A percentile compares a stretch with the other conserved stretches of the same genome.
Evolutionary conservation across 2,329 filamentous ascomycete genomes (phyloP).

Genomic region (Sporothrix inflata): DNA sequence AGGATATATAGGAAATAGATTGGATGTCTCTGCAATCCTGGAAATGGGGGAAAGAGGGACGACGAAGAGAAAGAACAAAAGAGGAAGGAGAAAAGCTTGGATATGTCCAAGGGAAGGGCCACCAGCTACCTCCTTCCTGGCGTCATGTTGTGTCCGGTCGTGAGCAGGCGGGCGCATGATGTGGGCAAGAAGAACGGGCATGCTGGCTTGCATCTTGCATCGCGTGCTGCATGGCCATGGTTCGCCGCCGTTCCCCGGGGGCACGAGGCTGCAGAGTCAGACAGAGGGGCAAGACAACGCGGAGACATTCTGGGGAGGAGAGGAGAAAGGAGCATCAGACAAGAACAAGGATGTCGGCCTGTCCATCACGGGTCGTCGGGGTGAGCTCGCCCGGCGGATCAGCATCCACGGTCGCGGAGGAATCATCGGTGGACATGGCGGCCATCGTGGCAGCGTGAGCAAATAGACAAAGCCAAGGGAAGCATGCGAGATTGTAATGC

Average conservation of each 20-base stretch:
- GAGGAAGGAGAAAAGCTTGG: background rate
- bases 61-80: background rate
- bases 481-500: background rate
- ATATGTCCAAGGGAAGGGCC: background rate
- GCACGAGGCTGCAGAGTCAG: slow-evolving; percentile 11
- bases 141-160: slow-evolving; percentile 4
- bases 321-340: too few relatives aligned
- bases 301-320: background rate
- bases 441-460: background rate
- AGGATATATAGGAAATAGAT: slow-evolving; percentile 16
- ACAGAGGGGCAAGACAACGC: background rate
- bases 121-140: background rate
- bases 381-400: background rate
- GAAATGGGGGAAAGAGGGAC: slow-evolving; percentile 1
- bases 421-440: background rate
- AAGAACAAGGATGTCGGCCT: background rate
- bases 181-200: background rate
- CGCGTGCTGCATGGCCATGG: background rate
- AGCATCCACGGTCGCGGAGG: background rate
- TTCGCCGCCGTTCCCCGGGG: background rate
- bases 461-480: background rate
- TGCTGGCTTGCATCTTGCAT: background rate
- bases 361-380: background rate
- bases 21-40: background rate
- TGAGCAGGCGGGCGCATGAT: background rate